A percentile compares a stretch with the other conserved stretches of the same genome.
Evolutionary conservation across 108 stramenopile genomes (phyloP).

Genomic region (Cyclotella kingstonii): DNA sequence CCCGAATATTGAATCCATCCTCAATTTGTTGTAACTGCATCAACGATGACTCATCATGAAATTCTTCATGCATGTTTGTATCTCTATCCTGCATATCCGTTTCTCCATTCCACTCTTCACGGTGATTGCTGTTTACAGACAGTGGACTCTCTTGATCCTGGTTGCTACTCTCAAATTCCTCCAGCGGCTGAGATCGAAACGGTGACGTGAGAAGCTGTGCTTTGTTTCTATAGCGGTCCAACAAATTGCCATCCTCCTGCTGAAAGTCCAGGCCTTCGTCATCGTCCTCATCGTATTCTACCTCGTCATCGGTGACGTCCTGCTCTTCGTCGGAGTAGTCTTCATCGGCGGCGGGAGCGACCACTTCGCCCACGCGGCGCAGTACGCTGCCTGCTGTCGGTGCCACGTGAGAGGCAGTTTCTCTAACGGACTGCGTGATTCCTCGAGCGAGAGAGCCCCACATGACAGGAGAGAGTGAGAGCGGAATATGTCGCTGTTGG

Average conservation of each 20-base stretch:
- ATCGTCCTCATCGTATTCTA: conserved; percentile 16
- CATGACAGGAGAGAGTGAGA: no score
- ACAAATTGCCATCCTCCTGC: conserved; percentile 9
- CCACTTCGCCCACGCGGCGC: conserved; percentile 45
- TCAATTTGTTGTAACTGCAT: no score
- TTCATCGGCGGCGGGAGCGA: conserved; percentile 35
- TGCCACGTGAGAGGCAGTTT: conserved; percentile 38
- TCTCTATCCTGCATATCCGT: no score
- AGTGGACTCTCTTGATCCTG: no score
- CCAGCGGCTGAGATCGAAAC: neutral
- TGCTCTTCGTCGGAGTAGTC: conserved; percentile 14
- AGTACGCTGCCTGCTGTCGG: conserved; percentile 33
- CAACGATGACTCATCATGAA: no score
- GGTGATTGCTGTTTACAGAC: no score
- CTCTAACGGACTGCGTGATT: conserved; percentile 33
- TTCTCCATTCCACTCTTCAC: no score
- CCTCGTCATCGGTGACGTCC: conserved; percentile 13
- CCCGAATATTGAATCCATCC: no score
- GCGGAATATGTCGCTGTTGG: no score
- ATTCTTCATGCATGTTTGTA: no score
- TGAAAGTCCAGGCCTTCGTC: conserved; percentile 5
- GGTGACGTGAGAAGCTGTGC: conserved; percentile 18
- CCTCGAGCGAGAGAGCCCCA: conserved; percentile 48
- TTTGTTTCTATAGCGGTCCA: conserved; percentile 29
- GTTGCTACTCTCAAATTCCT: neutral